Evolutionary conservation across 2,329 filamentous ascomycete species (phyloP), one percentile per base, ranked within the genome.

Genomic region (Botryosphaeria dothidea): DNA sequence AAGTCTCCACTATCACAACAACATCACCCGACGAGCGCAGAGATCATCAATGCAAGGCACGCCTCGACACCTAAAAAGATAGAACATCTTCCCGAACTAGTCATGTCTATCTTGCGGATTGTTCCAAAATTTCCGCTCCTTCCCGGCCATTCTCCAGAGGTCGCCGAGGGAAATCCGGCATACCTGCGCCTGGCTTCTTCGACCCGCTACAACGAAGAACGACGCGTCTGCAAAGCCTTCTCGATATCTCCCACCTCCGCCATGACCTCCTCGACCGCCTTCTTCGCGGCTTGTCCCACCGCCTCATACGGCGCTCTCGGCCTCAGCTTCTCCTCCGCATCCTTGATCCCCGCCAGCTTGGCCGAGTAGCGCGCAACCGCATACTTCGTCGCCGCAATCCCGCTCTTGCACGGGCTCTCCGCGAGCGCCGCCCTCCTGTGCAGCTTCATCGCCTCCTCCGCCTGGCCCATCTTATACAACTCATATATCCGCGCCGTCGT

Each of bases 341-440:
- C 86, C 1, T 82, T n/a, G 23, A 91, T 84, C 2, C 74, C 86
- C 1, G 82, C 83, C 66, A 85, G 81, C 46, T 91, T 84, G 1
- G 87, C 89, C 36, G 86, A 85, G 68, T 84, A 86, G 31, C 87
- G 75, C 2, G 86, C 83, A 0, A 86, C 87, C 0, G 88, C 89
- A 72, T 89, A 90, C 77, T 92, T 91, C n/a, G 85, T 86, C 1
- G 82, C 81, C 7, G 87, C 87, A 69, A 91, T 89, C 4, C 89
- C 89, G 13, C 83, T 82, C 76, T 91, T 91, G 71, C 85, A 86
- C 0, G 86, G 84, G 65, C 84, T 84, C 74, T 92, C 89, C 0
- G 88, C 88, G 60, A 90, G 75, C 7, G 88, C 87, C 0, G 88
- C 85, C 72, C 83, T 84, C 65, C 81, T 78, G 70, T 91, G 88